phyloP scores from a whole-genome alignment of 2,329 filamentous ascomycete species.

The Alternaria atra region DNA sequence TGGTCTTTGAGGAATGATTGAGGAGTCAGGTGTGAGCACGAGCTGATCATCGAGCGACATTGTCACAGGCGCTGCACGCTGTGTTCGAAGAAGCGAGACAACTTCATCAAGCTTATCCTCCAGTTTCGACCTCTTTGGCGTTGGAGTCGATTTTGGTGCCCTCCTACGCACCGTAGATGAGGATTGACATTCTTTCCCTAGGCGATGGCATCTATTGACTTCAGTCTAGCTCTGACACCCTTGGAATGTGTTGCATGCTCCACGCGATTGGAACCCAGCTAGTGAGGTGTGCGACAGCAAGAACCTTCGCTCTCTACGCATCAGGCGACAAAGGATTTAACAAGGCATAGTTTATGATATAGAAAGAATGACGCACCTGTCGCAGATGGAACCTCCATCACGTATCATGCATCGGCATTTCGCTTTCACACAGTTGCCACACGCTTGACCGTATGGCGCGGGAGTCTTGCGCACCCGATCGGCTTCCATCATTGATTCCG shows the following conservation, averaged over 20 bases:
- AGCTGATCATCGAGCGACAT: constrained; percentile 6
- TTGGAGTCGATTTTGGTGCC: constrained; percentile 6
- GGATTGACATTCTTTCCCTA: constrained; percentile 23
- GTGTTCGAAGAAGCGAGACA: constrained; percentile 38
- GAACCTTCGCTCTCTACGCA: background rate
- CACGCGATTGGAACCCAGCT: too few species aligned
- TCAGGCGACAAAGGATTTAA: background rate
- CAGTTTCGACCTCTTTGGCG: constrained; percentile 26
- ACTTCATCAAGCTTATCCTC: constrained; percentile 46
- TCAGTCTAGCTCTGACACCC: background rate
- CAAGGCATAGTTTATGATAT: background rate
- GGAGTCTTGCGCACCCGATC: constrained; percentile 26
- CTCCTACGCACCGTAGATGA: constrained; percentile 20
- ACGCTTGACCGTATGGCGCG: constrained; percentile 40
- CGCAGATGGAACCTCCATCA: constrained; percentile 23
- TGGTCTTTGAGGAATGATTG: constrained; percentile 1
- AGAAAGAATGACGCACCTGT: constrained; percentile 26
- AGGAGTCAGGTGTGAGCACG: constrained; percentile 19
- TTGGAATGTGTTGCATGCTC: too few species aligned
- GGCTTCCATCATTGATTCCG: constrained; percentile 16
- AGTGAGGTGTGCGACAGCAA: too few species aligned
- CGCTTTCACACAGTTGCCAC: constrained; percentile 33
- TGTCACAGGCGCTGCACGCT: constrained; percentile 7
- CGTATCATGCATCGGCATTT: constrained; percentile 38
- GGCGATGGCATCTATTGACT: constrained; percentile 25